Conservation (phyloP, 2,329 filamentous ascomycete species). For the Mariannaea elegans region DNA sequence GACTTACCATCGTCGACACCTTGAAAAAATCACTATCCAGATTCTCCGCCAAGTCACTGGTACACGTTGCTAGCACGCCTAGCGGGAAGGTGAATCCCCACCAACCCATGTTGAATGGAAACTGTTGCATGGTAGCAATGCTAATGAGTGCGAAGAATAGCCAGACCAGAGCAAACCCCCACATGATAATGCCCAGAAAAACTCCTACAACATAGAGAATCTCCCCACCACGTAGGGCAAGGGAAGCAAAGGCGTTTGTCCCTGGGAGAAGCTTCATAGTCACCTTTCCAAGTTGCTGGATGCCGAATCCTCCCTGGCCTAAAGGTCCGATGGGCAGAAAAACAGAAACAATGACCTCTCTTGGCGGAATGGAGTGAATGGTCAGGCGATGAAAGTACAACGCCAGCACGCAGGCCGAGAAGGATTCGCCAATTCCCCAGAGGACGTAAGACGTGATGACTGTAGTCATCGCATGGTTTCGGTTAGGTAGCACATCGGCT, state of each 20-base stretch:
- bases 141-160: conserved; percentile 54
- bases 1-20: conserved; percentile 48
- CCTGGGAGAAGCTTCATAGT: conserved; percentile 52
- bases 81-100: conserved; percentile 59
- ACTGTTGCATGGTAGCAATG: conserved; percentile 49
- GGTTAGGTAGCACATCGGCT: conserved; percentile 65
- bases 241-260: conserved; percentile 55
- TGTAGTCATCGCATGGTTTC: conserved; percentile 65
- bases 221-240: conserved; percentile 46
- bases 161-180: conserved; percentile 56
- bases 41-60: conserved; percentile 50
- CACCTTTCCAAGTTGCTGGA: conserved; percentile 60
- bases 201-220: conserved; percentile 68
- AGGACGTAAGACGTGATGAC: conserved; percentile 72
- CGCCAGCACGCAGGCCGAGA: conserved; percentile 70
- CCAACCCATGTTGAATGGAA: conserved; percentile 59
- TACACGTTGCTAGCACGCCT: conserved; percentile 55
- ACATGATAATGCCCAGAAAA: conserved; percentile 53
- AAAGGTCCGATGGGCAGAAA: conserved; percentile 74
- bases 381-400: conserved; percentile 76
- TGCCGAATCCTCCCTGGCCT: conserved; percentile 71
- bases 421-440: conserved; percentile 69
- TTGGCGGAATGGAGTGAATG: conserved; percentile 71
- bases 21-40: conserved; percentile 55
- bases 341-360: conserved; percentile 73